Base-by-base conservation (phyloP, 192 early-diverging fungal genomes). In the Entomortierella chlamydospora region DNA sequence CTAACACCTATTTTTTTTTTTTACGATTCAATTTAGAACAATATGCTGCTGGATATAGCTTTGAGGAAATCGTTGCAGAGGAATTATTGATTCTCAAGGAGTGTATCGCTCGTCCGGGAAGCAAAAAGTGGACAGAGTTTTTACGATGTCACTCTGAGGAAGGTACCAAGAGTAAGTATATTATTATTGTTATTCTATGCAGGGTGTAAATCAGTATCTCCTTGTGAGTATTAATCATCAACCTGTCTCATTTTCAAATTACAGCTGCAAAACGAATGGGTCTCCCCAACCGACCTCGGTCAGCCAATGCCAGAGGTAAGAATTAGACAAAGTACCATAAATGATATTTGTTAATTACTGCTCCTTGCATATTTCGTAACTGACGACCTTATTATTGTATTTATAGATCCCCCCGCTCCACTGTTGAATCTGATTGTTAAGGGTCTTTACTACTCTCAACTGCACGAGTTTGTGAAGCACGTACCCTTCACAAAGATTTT, bases 21-120 rank as follows among this genome's bases (percentile, higher is more conserved):
- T 37, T 22, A 39, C 18, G 18, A 53, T 41, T 39, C 31, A 41
- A 29, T 33, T 31, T 70, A 79, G 76, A 79, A 26, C 76, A 79
- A 79, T 79, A 79, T 34, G 76, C 76, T 13, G 76, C 76, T 23
- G 76, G 76, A 70, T 79, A 79, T 34, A 79, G 67, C 23, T 79
- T 79, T 33, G 76, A 79, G 22, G 76, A 79, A 26, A 79, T 79
- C 26, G 68, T 79, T 37, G 68, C 76, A 37, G 76, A 79, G 33
- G 76, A 79, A 30, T 49, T 79, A 13, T 28, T 70, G 22, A 79
- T 79, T 43, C 57, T 79, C 49, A 79, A 79, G 68, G 76, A 70
- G 49, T 79, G 76, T 34, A 70, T 79, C 50, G 76, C 67, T 0
- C 76, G 76, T 10, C 76, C 68, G 18, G 68, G 62, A 39, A 79